A percentile compares a stretch with the other conserved stretches of the same genome.
Conservation (phyloP, 345 rosid genomes). For the Adansonia digitata region DNA sequence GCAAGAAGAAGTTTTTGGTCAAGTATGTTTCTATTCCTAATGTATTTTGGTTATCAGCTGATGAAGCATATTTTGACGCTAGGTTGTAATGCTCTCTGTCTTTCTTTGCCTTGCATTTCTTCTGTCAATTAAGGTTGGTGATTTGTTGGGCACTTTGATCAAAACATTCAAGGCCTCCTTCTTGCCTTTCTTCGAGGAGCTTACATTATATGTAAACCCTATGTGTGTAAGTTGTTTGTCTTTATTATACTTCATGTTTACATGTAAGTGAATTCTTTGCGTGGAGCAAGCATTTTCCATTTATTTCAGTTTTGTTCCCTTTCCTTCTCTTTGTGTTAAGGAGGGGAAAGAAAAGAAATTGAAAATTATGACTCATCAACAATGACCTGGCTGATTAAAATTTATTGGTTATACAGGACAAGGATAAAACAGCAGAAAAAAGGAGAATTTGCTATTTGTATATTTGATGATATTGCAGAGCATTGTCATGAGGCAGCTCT, state of each 20-base stretch:
- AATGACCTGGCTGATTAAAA: conserved; percentile 9
- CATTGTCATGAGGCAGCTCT: conserved; percentile 62
- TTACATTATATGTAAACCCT: conserved; percentile 60
- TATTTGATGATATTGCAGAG: conserved; percentile 72
- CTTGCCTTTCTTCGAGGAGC: conserved; percentile 57
- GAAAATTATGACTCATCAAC: background rate
- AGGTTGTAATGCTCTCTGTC: conserved; percentile 4
- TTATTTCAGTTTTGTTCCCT: background rate
- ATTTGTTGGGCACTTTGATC: conserved; percentile 61
- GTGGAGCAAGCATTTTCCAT: background rate
- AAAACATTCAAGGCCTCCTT: conserved; percentile 60
- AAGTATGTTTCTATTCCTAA: conserved; percentile 28
- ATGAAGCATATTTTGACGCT: background rate
- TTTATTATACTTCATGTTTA: background rate
- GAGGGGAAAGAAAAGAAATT: background rate
- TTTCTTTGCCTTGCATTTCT: conserved; percentile 12
- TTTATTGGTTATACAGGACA: conserved; percentile 38
- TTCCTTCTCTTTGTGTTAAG: background rate
- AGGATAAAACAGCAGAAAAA: conserved; percentile 64
- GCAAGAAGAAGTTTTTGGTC: conserved; percentile 69
- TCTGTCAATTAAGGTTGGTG: conserved; percentile 50
- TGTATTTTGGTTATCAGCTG: background rate
- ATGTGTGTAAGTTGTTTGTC: conserved; percentile 57
- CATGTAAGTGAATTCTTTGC: background rate
- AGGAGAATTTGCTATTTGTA: conserved; percentile 72